Evolutionary conservation across 257 asterid species (phyloP).

Genomic region (Fraxinus americana): DNA sequence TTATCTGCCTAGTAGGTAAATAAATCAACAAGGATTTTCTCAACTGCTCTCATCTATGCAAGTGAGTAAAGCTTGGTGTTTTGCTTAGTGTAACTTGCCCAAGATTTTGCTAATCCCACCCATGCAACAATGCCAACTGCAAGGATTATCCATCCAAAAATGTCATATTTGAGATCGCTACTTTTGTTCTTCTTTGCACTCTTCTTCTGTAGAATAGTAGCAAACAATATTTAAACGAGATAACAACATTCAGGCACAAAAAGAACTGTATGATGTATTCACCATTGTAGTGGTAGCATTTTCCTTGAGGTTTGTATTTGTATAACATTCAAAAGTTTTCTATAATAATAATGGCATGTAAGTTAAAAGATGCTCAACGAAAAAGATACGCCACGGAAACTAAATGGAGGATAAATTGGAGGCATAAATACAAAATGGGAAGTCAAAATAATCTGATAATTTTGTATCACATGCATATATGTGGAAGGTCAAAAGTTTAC

Average conservation of each 20-base stretch:
- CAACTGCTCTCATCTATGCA: neutral
- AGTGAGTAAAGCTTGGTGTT: no score
- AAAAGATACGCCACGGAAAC: neutral
- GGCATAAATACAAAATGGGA: neutral
- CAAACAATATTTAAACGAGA: neutral
- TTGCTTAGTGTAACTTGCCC: no score
- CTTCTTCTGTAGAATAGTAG: conserved; percentile 31
- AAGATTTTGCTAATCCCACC: conserved; percentile 61
- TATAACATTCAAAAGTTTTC: neutral
- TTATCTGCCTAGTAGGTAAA: neutral
- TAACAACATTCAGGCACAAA: conserved; percentile 1
- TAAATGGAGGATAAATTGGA: neutral
- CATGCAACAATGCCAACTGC: conserved; percentile 68
- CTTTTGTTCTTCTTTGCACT: conserved; percentile 50
- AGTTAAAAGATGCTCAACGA: neutral
- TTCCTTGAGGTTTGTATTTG: neutral
- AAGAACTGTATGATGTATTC: neutral
- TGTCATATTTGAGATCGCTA: conserved; percentile 66
- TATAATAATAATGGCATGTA: neutral
- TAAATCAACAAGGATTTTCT: conserved; percentile 14
- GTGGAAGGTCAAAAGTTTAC: neutral
- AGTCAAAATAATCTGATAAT: no score
- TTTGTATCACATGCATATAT: neutral
- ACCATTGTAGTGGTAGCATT: neutral
- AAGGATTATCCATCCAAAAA: conserved; percentile 71